Conservation (phyloP, 1,284 basidiomycete species). For the Melanopsichium pennsylvanicum region DNA sequence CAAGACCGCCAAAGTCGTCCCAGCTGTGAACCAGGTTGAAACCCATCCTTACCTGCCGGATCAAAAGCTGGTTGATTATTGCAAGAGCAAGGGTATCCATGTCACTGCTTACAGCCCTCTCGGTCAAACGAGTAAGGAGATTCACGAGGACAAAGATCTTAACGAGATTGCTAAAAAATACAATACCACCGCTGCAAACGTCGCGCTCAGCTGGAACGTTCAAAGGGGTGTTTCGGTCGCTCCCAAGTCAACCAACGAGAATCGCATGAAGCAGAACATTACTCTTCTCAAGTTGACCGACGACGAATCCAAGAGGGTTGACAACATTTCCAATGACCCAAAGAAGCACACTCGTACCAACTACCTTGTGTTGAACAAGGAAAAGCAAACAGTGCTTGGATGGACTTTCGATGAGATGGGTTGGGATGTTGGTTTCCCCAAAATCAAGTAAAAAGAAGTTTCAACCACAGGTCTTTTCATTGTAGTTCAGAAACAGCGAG, state of each 20-base stretch:
- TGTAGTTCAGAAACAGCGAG: no score
- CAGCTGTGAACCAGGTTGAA: slow-evolving; percentile 59
- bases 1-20: slow-evolving; percentile 49
- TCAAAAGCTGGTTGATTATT: slow-evolving; percentile 75
- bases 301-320: slow-evolving; percentile 70
- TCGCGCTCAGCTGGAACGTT: slow-evolving; percentile 78
- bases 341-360: slow-evolving; percentile 37
- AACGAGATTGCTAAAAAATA: slow-evolving; percentile 73
- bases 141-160: slow-evolving; percentile 76
- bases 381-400: slow-evolving; percentile 31
- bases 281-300: slow-evolving; percentile 73
- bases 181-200: slow-evolving; percentile 72
- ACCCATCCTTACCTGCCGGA: slow-evolving; percentile 65
- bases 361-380: slow-evolving; percentile 23
- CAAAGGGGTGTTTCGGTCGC: slow-evolving; percentile 67
- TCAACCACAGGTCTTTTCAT: no score
- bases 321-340: slow-evolving; percentile 45
- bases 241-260: slow-evolving; percentile 69
- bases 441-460: slow-evolving; percentile 8
- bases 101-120: slow-evolving; percentile 85
- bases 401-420: slow-evolving; percentile 54
- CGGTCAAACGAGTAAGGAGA: slow-evolving; percentile 77
- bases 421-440: slow-evolving; percentile 45
- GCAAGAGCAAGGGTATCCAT: slow-evolving; percentile 75
- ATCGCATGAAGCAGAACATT: slow-evolving; percentile 78